Conservation (phyloP, 192 early-diverging fungal genomes). For the Allomyces javanicus region DNA sequence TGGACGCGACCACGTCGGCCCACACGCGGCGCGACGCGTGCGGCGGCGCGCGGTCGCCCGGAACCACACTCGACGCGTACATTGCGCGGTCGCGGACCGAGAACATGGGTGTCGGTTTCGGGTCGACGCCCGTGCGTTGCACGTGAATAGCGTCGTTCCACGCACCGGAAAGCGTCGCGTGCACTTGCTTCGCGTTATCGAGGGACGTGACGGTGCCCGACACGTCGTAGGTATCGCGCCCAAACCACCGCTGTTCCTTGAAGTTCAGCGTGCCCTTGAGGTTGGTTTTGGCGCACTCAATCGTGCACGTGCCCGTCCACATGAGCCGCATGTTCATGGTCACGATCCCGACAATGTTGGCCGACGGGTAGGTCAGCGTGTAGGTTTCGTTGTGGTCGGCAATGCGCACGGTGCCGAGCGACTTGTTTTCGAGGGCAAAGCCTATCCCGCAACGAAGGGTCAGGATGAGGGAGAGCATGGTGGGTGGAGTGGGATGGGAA, state of each 20-base stretch:
- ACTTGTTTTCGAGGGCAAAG: background rate
- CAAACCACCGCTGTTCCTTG: background rate
- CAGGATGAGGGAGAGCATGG: no score
- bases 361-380: background rate
- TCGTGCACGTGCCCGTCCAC: background rate
- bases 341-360: background rate
- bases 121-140: no score
- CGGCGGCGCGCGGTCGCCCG: background rate
- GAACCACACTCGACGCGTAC: no score
- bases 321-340: background rate
- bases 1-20: background rate
- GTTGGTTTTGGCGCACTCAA: background rate
- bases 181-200: background rate
- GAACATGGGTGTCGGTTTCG: no score
- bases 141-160: background rate
- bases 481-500: no score
- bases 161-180: background rate
- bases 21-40: background rate
- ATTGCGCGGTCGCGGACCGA: no score
- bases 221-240: background rate
- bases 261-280: background rate
- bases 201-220: background rate
- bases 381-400: background rate
- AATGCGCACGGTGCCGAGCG: background rate
- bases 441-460: no score